Evolutionary conservation across 2,329 filamentous ascomycete genomes (phyloP).

Genomic region (Cercospora sp.): DNA sequence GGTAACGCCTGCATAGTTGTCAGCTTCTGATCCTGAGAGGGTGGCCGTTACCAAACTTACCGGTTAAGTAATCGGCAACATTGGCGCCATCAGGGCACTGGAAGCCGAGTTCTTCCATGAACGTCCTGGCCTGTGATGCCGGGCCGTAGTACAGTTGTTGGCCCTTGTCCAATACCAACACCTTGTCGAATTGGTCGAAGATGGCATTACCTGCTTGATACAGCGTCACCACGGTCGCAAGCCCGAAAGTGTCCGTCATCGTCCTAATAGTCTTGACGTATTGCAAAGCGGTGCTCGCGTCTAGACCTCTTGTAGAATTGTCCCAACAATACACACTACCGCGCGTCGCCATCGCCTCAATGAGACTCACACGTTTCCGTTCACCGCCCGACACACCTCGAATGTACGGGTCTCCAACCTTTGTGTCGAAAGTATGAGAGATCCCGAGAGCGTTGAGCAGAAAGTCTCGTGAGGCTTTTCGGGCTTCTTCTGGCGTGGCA

Average conservation of each 20-base stretch:
- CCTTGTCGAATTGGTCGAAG: conserved; percentile 69
- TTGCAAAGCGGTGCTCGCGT: conserved; percentile 61
- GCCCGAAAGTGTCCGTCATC: conserved; percentile 61
- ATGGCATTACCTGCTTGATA: conserved; percentile 71
- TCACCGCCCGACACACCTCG: conserved; percentile 68
- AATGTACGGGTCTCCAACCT: conserved; percentile 65
- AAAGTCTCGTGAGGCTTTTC: conserved; percentile 48
- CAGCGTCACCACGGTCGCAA: conserved; percentile 62
- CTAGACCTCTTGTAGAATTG: conserved; percentile 65
- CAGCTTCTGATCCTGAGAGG: background rate
- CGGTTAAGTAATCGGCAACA: conserved; percentile 63
- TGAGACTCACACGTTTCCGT: conserved; percentile 67
- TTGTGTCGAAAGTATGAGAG: conserved; percentile 61
- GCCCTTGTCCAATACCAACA: conserved; percentile 65
- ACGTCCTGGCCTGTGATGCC: conserved; percentile 57
- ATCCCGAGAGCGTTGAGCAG: conserved; percentile 60
- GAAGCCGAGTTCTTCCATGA: conserved; percentile 66
- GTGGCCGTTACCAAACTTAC: conserved; percentile 35
- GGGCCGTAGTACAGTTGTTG: conserved; percentile 66
- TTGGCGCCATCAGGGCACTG: conserved; percentile 62
- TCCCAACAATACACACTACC: conserved; percentile 65
- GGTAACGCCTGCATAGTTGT: conserved; percentile 43
- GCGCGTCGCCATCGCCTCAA: conserved; percentile 61
- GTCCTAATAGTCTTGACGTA: conserved; percentile 57
- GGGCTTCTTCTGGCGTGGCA: background rate